These are phyloP conservation scores for Glutinoglossum americanum DNA, from an alignment of 495 filamentous ascomycete species.

Conservation along the genomic window DNA sequence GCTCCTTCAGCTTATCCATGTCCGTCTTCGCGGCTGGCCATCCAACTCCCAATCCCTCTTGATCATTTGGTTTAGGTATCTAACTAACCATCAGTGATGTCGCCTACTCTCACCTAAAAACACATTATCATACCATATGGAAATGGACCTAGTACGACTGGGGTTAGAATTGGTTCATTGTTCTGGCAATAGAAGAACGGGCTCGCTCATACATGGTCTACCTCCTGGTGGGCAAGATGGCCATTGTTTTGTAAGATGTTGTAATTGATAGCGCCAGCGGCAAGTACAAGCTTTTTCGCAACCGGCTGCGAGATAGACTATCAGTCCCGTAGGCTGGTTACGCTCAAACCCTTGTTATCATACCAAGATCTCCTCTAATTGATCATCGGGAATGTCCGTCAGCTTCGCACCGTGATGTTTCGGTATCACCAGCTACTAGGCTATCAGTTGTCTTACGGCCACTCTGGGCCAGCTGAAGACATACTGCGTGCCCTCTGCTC, in stretches of 20 bases:
- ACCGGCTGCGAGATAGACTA: conserved; percentile 34
- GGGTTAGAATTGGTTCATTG: neutral
- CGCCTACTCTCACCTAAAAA: neutral
- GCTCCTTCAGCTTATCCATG: conserved; percentile 64
- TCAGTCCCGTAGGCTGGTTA: neutral
- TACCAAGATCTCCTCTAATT: conserved; percentile 65
- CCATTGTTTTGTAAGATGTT: conserved; percentile 98
- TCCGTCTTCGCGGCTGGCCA: conserved; percentile 49
- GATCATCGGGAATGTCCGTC: conserved; percentile 79
- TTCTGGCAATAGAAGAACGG: neutral
- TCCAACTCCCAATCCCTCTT: conserved; percentile 55
- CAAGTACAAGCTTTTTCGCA: conserved; percentile 66
- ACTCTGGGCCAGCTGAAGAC: neutral
- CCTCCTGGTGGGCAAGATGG: conserved; percentile 74
- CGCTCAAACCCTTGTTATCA: conserved; percentile 2
- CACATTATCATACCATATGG: conserved; percentile 54
- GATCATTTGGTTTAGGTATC: conserved; percentile 87
- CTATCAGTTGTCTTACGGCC: neutral
- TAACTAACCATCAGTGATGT: conserved; percentile 13
- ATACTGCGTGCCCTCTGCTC: conserved; percentile 40
- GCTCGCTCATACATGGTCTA: conserved; percentile 54
- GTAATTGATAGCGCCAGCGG: conserved; percentile 55
- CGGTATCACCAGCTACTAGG: conserved; percentile 68
- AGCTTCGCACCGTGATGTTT: conserved; percentile 90
- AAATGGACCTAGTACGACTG: conserved; percentile 47